Conservation (phyloP, 306 rosid species). For the Vigna radiata region DNA sequence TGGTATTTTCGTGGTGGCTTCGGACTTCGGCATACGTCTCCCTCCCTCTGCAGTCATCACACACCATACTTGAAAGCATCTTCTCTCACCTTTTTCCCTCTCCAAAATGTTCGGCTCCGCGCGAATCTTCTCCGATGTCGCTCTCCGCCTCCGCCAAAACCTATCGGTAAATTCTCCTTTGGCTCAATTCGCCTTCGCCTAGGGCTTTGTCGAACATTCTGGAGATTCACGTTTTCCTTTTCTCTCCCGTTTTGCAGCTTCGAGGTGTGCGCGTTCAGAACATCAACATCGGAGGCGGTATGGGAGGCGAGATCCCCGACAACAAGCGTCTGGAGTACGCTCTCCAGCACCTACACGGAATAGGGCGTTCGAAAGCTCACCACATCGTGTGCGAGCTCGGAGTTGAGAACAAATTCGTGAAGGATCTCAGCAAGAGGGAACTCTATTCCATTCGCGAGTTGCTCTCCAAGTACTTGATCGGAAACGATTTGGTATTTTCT, state of each 20-base stretch:
- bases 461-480: constrained; percentile 65
- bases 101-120: constrained; percentile 46
- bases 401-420: constrained; percentile 67
- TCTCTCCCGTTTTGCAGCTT: constrained; percentile 46
- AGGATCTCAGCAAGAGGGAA: constrained; percentile 76
- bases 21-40: no score
- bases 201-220: neutral
- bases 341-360: constrained; percentile 71
- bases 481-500: constrained; percentile 67
- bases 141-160: constrained; percentile 54
- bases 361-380: constrained; percentile 69
- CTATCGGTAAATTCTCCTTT: constrained; percentile 50
- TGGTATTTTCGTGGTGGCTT: no score
- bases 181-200: neutral
- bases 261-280: constrained; percentile 50
- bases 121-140: constrained; percentile 43
- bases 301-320: constrained; percentile 81
- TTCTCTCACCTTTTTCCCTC: no score
- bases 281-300: constrained; percentile 73
- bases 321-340: constrained; percentile 66
- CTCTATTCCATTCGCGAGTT: constrained; percentile 62
- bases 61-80: no score
- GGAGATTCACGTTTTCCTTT: neutral
- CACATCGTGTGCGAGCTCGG: constrained; percentile 69
- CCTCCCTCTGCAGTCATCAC: no score